Conservation (phyloP, 495 filamentous ascomycete genomes). For the Parathielavia hyrcaniae region DNA sequence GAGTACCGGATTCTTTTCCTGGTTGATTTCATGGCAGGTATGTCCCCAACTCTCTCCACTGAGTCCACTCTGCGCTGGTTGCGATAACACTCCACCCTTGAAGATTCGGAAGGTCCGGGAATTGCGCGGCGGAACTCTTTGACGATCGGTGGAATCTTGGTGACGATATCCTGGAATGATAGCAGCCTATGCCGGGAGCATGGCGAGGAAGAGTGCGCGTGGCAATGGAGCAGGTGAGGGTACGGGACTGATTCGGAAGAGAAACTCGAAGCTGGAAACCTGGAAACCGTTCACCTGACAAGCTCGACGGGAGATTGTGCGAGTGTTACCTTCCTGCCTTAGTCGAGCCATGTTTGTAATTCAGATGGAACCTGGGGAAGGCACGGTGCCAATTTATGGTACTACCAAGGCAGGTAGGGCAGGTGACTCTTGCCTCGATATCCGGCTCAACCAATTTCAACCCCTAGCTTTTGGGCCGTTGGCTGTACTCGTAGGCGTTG, state of each 20-base stretch:
- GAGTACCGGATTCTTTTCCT: slow-evolving; percentile 14
- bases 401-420: no score
- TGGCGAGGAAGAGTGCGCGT: neutral
- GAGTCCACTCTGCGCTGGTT: slow-evolving; percentile 5
- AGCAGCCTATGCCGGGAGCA: neutral
- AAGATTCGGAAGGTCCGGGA: slow-evolving; percentile 9
- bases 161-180: slow-evolving; percentile 4
- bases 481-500: no score
- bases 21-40: no score
- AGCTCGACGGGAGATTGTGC: neutral
- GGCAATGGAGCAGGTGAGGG: neutral
- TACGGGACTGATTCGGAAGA: neutral
- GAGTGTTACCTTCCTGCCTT: neutral
- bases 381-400: no score
- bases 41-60: neutral
- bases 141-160: neutral
- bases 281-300: neutral
- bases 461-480: no score
- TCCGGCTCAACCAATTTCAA: no score
- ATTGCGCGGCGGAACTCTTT: slow-evolving; percentile 9
- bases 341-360: no score
- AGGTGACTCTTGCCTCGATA: no score
- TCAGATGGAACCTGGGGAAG: no score
- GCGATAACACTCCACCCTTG: slow-evolving; percentile 14
- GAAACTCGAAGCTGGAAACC: neutral